Conservation (phyloP, 2,329 filamentous ascomycete species). For the Davidsoniella neocaledoniae region DNA sequence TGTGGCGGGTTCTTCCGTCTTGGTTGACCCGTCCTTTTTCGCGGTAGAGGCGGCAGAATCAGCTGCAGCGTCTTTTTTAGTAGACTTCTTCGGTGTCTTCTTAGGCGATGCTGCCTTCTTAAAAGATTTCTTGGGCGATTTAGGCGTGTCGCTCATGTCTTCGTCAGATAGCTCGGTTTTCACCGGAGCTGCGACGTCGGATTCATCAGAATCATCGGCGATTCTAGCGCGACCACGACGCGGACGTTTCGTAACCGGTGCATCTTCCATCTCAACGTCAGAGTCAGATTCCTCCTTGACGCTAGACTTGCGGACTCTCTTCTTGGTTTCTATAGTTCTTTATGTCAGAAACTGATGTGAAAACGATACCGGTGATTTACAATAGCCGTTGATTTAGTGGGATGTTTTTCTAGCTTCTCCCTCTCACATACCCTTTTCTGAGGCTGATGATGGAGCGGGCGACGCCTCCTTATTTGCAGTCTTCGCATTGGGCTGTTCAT, state of each 20-base stretch:
- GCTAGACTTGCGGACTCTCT: constrained; percentile 17
- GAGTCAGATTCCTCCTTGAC: constrained; percentile 18
- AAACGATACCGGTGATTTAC: no score
- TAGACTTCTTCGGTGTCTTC: constrained; percentile 33
- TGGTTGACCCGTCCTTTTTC: constrained; percentile 3
- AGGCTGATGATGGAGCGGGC: constrained; percentile 1
- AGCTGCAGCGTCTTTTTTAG: constrained; percentile 2
- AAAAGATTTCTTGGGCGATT: constrained; percentile 24
- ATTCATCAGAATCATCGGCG: constrained; percentile 7
- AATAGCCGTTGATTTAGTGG: no score
- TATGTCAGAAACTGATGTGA: no score
- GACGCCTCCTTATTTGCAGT: constrained; percentile 16
- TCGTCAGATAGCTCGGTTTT: neutral
- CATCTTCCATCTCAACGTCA: constrained; percentile 14
- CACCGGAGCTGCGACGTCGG: constrained; percentile 8
- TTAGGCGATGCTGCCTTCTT: constrained; percentile 38
- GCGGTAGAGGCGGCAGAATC: neutral
- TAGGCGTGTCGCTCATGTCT: constrained; percentile 14
- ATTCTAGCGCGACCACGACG: constrained; percentile 2
- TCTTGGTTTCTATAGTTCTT: constrained; percentile 17
- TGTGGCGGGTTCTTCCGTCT: constrained; percentile 8
- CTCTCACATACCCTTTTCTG: constrained; percentile 12
- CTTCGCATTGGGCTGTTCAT: constrained; percentile 6
- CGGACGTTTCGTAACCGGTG: constrained; percentile 6
- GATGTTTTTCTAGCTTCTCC: no score